Evolutionary conservation across 2,329 filamentous ascomycete species (phyloP).

Genomic region (Pseudocercospora cruenta): DNA sequence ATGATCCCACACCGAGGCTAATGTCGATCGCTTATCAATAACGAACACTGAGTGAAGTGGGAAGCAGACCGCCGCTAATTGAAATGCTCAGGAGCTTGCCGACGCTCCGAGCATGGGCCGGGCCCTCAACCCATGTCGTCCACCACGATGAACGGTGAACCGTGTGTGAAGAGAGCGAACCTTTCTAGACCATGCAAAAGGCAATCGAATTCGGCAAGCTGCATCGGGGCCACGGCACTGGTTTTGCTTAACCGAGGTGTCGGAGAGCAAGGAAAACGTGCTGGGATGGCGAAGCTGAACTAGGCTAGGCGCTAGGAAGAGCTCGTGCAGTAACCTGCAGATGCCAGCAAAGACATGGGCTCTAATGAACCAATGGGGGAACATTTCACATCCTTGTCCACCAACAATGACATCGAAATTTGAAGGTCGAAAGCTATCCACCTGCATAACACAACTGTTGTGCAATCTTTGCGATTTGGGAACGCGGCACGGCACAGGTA

Average conservation of each 20-base stretch:
- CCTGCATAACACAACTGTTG: neutral
- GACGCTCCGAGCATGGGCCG: neutral
- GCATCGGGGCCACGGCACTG: neutral
- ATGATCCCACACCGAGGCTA: neutral
- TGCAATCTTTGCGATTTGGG: neutral
- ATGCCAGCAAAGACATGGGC: neutral
- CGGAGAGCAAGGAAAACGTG: neutral
- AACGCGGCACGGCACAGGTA: neutral
- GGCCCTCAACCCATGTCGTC: neutral
- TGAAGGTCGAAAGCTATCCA: neutral
- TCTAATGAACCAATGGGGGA: neutral
- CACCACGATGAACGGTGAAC: neutral
- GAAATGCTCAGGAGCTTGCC: neutral
- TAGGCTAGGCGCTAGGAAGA: neutral
- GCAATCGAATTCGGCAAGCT: neutral
- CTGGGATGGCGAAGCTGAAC: neutral
- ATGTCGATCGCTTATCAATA: neutral
- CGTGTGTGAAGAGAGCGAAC: neutral
- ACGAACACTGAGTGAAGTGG: too few species aligned
- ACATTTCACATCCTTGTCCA: neutral
- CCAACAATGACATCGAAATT: neutral
- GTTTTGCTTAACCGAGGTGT: neutral
- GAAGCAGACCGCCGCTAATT: too few species aligned
- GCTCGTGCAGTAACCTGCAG: constrained; percentile 7
- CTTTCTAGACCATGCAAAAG: neutral